Percentiles rank a stretch among this genome's conserved stretches.
phyloP scores from a whole-genome alignment of 2,329 filamentous ascomycete species.

The Sporothrix phasma region DNA sequence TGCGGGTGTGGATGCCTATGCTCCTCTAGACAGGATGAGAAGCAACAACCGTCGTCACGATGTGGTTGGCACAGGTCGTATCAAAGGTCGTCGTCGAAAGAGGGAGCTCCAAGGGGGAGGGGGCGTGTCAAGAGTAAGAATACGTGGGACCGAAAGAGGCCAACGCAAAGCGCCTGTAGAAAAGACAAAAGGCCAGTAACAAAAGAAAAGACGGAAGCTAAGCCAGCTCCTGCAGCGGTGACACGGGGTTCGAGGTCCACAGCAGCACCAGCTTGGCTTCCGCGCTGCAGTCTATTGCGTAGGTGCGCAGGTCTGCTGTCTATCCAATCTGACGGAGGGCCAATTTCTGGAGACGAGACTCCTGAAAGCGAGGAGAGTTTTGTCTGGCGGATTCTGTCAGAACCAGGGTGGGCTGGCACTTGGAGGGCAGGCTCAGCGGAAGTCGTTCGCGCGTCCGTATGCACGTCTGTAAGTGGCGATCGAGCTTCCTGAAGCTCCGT shows the following conservation, averaged over 20 bases:
- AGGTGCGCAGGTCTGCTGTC: not conserved
- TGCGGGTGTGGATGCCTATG: not conserved
- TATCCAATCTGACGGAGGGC: not conserved
- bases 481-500: not conserved
- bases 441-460: not conserved
- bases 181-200: no score
- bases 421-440: not conserved
- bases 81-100: not conserved
- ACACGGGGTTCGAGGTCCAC: conserved; percentile 16
- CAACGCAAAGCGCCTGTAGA: not conserved
- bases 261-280: conserved; percentile 9
- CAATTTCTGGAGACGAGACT: not conserved
- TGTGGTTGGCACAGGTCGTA: not conserved
- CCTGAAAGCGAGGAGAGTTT: not conserved
- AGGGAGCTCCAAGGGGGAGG: not conserved
- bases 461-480: not conserved
- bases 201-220: conserved; percentile 3
- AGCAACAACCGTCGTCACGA: not conserved
- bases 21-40: not conserved
- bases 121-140: not conserved
- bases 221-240: conserved; percentile 12
- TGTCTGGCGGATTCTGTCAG: no score
- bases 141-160: not conserved
- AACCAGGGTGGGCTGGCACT: not conserved
- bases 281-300: conserved; percentile 2